Evolutionary conservation across 495 filamentous ascomycete species (phyloP).

Genomic region (Aspergillus haitiensis): DNA sequence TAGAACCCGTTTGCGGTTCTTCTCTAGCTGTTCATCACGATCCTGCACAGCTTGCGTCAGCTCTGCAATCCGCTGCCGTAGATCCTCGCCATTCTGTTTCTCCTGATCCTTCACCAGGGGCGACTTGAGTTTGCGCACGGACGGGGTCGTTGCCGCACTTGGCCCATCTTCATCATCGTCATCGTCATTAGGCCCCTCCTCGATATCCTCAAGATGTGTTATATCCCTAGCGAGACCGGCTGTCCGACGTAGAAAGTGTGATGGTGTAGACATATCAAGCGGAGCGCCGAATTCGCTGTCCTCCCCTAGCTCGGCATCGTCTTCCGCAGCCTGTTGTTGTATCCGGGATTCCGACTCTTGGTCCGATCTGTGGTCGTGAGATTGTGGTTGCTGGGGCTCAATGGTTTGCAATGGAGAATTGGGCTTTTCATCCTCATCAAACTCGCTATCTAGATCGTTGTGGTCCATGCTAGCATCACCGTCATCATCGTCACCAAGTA

Average conservation of each 20-base stretch:
- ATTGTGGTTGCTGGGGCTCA: conserved; percentile 2
- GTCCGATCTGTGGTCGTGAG: conserved; percentile 12
- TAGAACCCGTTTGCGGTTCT: conserved; percentile 34
- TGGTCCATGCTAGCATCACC: conserved; percentile 31
- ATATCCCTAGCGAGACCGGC: conserved; percentile 33
- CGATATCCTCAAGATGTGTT: conserved; percentile 45
- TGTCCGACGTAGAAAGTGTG: conserved; percentile 41
- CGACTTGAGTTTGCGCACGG: conserved; percentile 30
- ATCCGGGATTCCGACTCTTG: conserved; percentile 19
- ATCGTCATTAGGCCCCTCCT: conserved; percentile 42
- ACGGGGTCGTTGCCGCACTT: conserved; percentile 31
- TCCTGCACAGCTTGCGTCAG: conserved; percentile 37
- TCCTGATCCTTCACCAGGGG: conserved; percentile 19
- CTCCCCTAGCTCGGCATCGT: conserved; percentile 39
- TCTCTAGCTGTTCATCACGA: conserved; percentile 41
- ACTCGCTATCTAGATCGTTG: conserved; percentile 26
- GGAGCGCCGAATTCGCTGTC: conserved; percentile 50
- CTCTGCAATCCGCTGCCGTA: conserved; percentile 39
- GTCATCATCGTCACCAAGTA: conserved; percentile 44
- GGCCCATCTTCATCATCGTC: conserved; percentile 9
- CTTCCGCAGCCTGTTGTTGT: conserved; percentile 36
- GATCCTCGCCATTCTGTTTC: conserved; percentile 26
- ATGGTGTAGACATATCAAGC: conserved; percentile 51
- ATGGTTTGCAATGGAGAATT: background rate
- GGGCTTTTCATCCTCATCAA: conserved; percentile 18